Evolutionary conservation across 2,329 filamentous ascomycete genomes (phyloP).

Genomic region (Aspergillus awamori): DNA sequence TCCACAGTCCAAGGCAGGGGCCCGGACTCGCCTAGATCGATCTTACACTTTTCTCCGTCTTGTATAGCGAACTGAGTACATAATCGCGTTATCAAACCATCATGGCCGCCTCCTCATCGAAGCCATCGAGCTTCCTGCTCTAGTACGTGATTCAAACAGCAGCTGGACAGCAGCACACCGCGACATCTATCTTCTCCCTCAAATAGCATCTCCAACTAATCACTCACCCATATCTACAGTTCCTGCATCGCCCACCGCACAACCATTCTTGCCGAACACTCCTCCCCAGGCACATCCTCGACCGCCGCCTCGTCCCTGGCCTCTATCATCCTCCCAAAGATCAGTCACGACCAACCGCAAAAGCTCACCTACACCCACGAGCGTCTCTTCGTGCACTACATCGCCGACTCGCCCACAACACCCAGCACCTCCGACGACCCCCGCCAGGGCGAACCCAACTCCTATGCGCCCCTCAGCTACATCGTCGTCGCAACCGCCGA

Average conservation of each 20-base stretch:
- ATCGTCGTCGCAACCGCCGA: constrained; percentile 82
- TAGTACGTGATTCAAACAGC: constrained; percentile 59
- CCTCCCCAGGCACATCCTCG: constrained; percentile 77
- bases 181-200: background rate
- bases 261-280: constrained; percentile 92
- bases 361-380: constrained; percentile 96
- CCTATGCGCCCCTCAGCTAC: constrained; percentile 83
- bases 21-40: background rate
- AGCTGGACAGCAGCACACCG: background rate
- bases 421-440: constrained; percentile 37
- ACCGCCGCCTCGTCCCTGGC: constrained; percentile 87
- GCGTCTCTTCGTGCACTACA: constrained; percentile 91
- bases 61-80: background rate
- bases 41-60: background rate
- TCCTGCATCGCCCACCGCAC: constrained; percentile 92
- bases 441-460: constrained; percentile 49
- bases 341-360: constrained; percentile 75
- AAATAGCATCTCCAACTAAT: background rate
- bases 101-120: constrained; percentile 67
- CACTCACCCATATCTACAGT: constrained; percentile 51
- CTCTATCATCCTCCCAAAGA: constrained; percentile 92
- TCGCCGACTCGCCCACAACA: constrained; percentile 77
- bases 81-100: constrained; percentile 18
- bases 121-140: constrained; percentile 67
- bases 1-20: background rate